These are phyloP conservation scores for Cryptococcus sp. DNA, from an alignment of 1,284 basidiomycete species.

Conservation along the genomic window DNA sequence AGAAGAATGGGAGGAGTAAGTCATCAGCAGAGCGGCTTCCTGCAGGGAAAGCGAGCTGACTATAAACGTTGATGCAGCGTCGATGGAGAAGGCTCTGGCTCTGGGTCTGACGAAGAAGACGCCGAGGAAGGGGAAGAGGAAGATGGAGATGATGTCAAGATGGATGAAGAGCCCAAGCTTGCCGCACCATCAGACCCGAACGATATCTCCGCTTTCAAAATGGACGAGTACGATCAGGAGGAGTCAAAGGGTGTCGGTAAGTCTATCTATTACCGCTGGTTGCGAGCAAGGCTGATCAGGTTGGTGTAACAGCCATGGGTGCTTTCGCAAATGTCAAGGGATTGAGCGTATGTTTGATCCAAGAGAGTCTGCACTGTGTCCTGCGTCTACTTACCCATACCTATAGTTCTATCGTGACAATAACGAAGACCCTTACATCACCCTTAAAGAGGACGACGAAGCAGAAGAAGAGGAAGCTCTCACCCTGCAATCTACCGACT, in stretches of 20 bases:
- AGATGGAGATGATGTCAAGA: conserved; percentile 59
- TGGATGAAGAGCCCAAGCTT: conserved; percentile 44
- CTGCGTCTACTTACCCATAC: neutral
- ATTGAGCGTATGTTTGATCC: conserved; percentile 59
- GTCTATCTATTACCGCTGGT: conserved; percentile 23
- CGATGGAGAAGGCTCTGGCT: conserved; percentile 38
- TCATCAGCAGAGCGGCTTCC: conserved; percentile 24
- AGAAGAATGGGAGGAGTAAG: conserved; percentile 77
- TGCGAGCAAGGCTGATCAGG: neutral
- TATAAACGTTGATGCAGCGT: conserved; percentile 14
- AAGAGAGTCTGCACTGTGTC: neutral
- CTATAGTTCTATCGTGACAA: conserved; percentile 79
- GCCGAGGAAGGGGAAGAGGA: conserved; percentile 60
- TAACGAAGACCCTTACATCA: conserved; percentile 95
- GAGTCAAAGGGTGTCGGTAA: conserved; percentile 63
- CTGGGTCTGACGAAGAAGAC: conserved; percentile 37
- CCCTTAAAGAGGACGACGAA: conserved; percentile 85
- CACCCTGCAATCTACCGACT: conserved; percentile 86
- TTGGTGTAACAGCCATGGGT: conserved; percentile 63
- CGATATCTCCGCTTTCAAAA: conserved; percentile 85
- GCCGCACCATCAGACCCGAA: conserved; percentile 59
- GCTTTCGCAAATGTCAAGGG: conserved; percentile 97
- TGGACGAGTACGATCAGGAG: conserved; percentile 94
- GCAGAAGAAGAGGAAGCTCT: conserved; percentile 87
- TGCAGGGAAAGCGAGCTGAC: conserved; percentile 3